A percentile compares a stretch with the other conserved stretches of the same genome.
These are phyloP conservation scores for Neonectria sp. DNA, from an alignment of 2,329 filamentous ascomycete species.

Conservation along the genomic window DNA sequence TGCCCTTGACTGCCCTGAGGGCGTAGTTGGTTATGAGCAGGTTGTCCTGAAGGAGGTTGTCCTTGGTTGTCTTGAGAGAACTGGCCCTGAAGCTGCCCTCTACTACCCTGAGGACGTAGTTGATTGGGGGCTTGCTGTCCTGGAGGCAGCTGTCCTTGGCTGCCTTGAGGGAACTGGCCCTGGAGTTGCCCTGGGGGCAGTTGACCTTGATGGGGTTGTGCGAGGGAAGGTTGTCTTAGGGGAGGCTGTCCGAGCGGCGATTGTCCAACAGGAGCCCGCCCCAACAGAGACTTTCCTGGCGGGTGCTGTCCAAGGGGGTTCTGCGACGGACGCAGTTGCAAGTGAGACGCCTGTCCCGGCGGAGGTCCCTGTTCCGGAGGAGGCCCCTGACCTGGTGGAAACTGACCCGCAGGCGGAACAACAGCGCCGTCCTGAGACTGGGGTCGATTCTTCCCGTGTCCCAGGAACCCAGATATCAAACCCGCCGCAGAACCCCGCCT, in stretches of 20 bases:
- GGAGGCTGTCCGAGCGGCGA: constrained; percentile 9
- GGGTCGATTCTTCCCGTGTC: constrained; percentile 44
- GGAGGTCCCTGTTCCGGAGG: background rate
- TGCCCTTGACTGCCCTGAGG: background rate
- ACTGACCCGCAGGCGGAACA: constrained; percentile 16
- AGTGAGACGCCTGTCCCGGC: constrained; percentile 14
- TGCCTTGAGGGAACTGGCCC: background rate
- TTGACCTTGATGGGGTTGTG: constrained; percentile 2
- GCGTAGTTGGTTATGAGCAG: background rate
- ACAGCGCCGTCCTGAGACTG: constrained; percentile 16
- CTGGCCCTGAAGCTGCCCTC: background rate
- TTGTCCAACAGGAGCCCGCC: constrained; percentile 13
- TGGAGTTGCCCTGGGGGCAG: background rate
- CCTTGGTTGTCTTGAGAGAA: background rate
- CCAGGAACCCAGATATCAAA: constrained; percentile 50
- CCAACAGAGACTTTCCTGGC: constrained; percentile 12
- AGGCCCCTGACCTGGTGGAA: background rate
- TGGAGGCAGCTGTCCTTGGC: background rate
- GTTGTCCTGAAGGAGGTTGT: background rate
- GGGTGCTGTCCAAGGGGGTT: constrained; percentile 29
- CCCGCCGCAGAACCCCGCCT: constrained; percentile 50
- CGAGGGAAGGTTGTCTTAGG: background rate
- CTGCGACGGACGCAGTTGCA: constrained; percentile 32
- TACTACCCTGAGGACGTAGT: background rate
- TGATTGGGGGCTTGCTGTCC: background rate